Evolutionary conservation across 176 grass and related monocot species (phyloP), one percentile per base, ranked within the genome.

Genomic region (Carex myosuroides): DNA sequence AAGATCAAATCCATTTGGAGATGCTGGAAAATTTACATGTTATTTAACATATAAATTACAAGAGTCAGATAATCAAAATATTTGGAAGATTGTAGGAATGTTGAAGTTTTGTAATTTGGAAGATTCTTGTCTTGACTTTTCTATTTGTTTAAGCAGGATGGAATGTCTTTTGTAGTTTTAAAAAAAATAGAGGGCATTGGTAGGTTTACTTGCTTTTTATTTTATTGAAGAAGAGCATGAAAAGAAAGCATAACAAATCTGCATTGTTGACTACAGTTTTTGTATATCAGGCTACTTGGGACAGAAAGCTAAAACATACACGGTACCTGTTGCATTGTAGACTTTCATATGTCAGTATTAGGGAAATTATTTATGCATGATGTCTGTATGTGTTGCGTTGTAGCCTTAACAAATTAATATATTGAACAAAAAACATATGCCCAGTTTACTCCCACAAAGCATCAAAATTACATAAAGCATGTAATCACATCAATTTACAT

Each of bases 261-360:
- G 24, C 33, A 14, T 44, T 13, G 64, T 24, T 74, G 4, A 52
- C 20, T 74, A 20, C 42, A 74, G 44, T 74, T 74, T 30, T 55
- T 32, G 68, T 20, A 26, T 78, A 18, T 78, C 73, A 78, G 50
- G 73, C 52, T 78, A 57, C 22, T 57, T 78, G 13, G 52, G 73
- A 54, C 48, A 11, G 33, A 74, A 56, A 57, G 48, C 50, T 35
- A 57, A 50, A 78, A 78, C 29, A 57, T 50, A 78, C 73, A 56
- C 2, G 73, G 73, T 78, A 78, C 50, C 50, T 78, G 73, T 57
- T 78, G 73, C 50, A 30, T 33, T n/a, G n/a, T n/a, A n/a, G 73
- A 56, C 50, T 24, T 32, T 55, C 13, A 55, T 30, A 29, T 76
- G 72, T 54, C 53, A 77, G 48, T 30, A 56, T 13, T 33, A 56